Conservation (phyloP, 331 rosid species). For the Ulmus americana region DNA sequence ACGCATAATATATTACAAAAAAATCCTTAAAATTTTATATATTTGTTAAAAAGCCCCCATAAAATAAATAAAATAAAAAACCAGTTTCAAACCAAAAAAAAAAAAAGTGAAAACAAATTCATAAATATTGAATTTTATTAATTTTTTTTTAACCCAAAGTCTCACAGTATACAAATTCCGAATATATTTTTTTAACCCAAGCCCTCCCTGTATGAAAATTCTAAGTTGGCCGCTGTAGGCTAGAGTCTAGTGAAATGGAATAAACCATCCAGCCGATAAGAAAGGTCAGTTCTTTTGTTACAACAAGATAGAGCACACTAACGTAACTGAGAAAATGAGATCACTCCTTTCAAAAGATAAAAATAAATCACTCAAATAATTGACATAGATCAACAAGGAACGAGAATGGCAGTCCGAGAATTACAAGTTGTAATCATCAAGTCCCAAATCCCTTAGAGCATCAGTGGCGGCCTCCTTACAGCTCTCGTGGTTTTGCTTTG, state of each 20-base stretch:
- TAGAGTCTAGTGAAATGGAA: too few relatives aligned
- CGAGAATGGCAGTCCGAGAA: not conserved
- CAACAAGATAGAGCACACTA: not conserved
- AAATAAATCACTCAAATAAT: not conserved
- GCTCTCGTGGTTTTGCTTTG: conserved; percentile 66
- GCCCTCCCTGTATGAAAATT: not conserved
- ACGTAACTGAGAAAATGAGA: not conserved
- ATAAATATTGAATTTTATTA: too few relatives aligned
- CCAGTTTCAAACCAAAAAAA: too few relatives aligned
- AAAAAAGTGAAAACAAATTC: too few relatives aligned
- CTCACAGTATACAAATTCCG: not conserved
- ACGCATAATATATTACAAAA: too few relatives aligned
- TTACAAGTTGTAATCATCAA: conserved; percentile 64
- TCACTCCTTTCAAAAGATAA: not conserved
- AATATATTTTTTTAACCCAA: too few relatives aligned
- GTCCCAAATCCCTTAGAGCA: conserved; percentile 80
- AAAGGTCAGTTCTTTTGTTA: not conserved
- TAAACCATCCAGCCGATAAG: too few relatives aligned
- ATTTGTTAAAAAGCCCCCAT: too few relatives aligned
- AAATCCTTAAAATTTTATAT: too few relatives aligned
- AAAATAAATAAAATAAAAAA: too few relatives aligned
- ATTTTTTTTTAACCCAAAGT: too few relatives aligned
- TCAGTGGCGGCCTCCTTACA: conserved; percentile 90
- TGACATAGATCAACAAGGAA: not conserved
- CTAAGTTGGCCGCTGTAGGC: not conserved